Evolutionary conservation across 2,329 filamentous ascomycete genomes (phyloP), one percentile per base, ranked within the genome.

Genomic region (Monilinia fructicola): DNA sequence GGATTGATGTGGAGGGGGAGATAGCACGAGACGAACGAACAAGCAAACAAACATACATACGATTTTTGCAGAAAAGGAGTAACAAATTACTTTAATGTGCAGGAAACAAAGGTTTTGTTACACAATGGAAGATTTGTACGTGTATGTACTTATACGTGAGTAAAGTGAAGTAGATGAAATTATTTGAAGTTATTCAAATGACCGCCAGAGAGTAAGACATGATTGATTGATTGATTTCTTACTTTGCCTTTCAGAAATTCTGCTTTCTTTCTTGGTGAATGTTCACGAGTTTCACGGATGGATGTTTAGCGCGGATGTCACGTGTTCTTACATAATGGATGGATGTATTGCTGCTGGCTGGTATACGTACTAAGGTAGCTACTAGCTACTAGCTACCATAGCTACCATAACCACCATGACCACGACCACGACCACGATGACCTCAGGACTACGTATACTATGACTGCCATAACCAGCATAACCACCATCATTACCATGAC

Each of bases 101-200:
- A 59, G 31, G n/a, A 18, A 48, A 35, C 31, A 54, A 23, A 18
- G 12, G 14, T 0, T 21, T 26, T 14, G 58, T 38, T 40, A 52
- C 58, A 50, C 58, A 40, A 16, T 31, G 14, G 50, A 38, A n/a
- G n/a, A 12, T 38, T 14, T 28, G 21, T n/a, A n/a, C n/a, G n/a
- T n/a, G n/a, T n/a, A n/a, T n/a, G 10, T 38, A 38, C 2, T 35
- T 35, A 35, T 35, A 35, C 31, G 3, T 26, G 16, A 18, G 44
- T 26, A 50, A 11, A 38, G 44, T 26, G 23, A 52, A 52, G 12
- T 28, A 50, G 21, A 23, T 26, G 48, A 50, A 46, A 16, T 16
- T 31, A 59, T 60, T 50, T 18, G 56, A 50, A 26, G 58, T 61
- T 61, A 61, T 50, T 61, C 58, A 61, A 40, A 61, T 61, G 58